phyloP scores from a whole-genome alignment of 257 asterid species.

The Solanum lycopersicoides region DNA sequence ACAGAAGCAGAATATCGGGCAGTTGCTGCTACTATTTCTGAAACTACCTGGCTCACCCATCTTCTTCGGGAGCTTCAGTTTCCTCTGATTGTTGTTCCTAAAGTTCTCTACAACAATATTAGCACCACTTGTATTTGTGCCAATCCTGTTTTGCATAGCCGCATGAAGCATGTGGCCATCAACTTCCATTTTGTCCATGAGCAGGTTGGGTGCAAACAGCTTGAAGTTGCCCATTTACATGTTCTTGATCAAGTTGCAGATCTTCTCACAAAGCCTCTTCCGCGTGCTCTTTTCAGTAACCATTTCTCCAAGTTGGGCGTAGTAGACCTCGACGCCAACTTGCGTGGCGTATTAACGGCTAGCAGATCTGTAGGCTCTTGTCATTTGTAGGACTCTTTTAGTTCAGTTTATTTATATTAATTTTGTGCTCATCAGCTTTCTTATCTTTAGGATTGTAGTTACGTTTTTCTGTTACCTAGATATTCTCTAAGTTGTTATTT shows the following conservation, averaged over 20 bases:
- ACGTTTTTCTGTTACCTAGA: not conserved
- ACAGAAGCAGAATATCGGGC: not conserved
- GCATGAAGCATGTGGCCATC: not conserved
- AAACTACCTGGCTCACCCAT: not conserved
- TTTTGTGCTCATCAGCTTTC: not conserved
- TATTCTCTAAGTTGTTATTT: not conserved
- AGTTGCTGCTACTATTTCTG: not conserved
- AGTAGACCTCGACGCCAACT: not conserved
- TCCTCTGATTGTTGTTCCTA: not conserved
- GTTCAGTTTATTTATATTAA: not conserved
- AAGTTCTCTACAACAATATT: not conserved
- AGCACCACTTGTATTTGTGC: not conserved
- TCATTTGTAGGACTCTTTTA: not conserved
- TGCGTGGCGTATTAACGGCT: not conserved
- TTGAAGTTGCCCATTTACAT: not conserved
- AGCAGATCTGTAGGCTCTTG: not conserved
- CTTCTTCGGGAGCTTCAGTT: not conserved
- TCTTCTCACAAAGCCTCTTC: not conserved
- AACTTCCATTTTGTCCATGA: not conserved
- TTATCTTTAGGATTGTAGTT: not conserved
- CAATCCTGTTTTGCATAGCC: not conserved
- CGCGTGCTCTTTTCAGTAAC: not conserved
- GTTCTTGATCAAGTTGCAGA: not conserved
- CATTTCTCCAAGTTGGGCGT: not conserved
- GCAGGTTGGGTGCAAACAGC: not conserved